Evolutionary conservation across 2,329 filamentous ascomycete genomes (phyloP).

Genomic region (Pseudodiploospora longispora): DNA sequence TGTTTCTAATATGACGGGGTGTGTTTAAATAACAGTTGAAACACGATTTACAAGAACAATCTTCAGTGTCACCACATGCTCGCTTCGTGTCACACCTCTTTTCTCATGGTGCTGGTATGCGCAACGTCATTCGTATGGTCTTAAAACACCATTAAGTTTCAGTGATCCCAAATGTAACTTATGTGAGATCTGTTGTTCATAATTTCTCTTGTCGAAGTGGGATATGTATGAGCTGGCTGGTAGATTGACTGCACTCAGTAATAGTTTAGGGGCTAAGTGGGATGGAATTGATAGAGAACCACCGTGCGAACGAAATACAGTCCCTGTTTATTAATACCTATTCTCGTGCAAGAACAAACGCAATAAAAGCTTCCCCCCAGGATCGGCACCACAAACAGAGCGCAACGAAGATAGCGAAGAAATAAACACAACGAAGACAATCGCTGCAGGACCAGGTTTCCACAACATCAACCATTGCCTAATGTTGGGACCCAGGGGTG

Average conservation of each 20-base stretch:
- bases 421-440: slow-evolving; percentile 11
- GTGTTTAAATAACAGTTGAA: too few species aligned
- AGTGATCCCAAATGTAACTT: too few species aligned
- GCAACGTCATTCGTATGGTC: too few species aligned
- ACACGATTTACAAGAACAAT: too few species aligned
- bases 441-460: slow-evolving; percentile 8
- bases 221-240: too few species aligned
- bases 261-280: neutral
- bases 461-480: slow-evolving; percentile 6
- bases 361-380: slow-evolving; percentile 6
- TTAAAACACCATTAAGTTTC: too few species aligned
- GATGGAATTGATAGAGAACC: neutral
- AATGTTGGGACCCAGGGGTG: slow-evolving; percentile 2
- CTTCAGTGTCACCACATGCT: too few species aligned
- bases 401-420: slow-evolving; percentile 8
- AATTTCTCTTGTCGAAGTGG: too few species aligned
- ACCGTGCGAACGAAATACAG: neutral
- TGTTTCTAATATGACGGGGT: too few species aligned
- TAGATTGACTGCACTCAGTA: neutral
- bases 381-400: slow-evolving; percentile 5
- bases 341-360: slow-evolving; percentile 9
- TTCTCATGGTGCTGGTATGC: too few species aligned
- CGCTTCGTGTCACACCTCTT: too few species aligned
- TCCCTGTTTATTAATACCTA: slow-evolving; percentile 13
- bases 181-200: too few species aligned